Conservation (phyloP, 2,329 filamentous ascomycete genomes). For the Claviceps sp. region DNA sequence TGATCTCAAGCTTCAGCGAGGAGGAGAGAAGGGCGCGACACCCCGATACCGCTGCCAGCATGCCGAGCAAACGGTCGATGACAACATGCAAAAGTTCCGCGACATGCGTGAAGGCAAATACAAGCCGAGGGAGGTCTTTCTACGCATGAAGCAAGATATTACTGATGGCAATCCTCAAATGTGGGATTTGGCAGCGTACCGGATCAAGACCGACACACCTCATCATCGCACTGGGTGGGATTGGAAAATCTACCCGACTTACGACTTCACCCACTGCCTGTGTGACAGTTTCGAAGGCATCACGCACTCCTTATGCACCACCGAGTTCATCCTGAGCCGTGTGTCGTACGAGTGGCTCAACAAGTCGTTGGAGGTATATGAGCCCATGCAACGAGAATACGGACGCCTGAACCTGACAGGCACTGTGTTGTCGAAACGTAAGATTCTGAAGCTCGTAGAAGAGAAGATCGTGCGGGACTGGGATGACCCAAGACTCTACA, state of each 20-base stretch:
- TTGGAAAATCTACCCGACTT: constrained; percentile 92
- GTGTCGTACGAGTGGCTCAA: constrained; percentile 88
- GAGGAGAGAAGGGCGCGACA: constrained; percentile 55
- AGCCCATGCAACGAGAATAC: constrained; percentile 88
- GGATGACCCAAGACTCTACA: constrained; percentile 87
- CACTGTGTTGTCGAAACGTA: constrained; percentile 77
- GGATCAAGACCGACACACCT: constrained; percentile 56
- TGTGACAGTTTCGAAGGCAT: constrained; percentile 89
- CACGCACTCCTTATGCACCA: constrained; percentile 85
- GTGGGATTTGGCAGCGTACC: constrained; percentile 91
- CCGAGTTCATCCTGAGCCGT: constrained; percentile 74
- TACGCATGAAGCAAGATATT: constrained; percentile 89
- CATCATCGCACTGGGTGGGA: constrained; percentile 69
- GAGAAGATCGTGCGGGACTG: constrained; percentile 70
- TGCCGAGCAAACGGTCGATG: constrained; percentile 58
- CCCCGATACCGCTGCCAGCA: constrained; percentile 71
- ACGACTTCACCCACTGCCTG: constrained; percentile 83
- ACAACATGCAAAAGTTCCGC: constrained; percentile 71
- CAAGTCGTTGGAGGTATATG: constrained; percentile 66
- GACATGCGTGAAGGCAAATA: constrained; percentile 90
- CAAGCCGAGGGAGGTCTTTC: constrained; percentile 65
- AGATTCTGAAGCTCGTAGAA: constrained; percentile 66
- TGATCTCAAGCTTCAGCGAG: constrained; percentile 77
- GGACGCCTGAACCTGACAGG: constrained; percentile 55
- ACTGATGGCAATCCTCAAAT: constrained; percentile 79